phyloP scores from a whole-genome alignment of 1,284 basidiomycete species.

The Cutaneotrichosporon cutaneum region DNA sequence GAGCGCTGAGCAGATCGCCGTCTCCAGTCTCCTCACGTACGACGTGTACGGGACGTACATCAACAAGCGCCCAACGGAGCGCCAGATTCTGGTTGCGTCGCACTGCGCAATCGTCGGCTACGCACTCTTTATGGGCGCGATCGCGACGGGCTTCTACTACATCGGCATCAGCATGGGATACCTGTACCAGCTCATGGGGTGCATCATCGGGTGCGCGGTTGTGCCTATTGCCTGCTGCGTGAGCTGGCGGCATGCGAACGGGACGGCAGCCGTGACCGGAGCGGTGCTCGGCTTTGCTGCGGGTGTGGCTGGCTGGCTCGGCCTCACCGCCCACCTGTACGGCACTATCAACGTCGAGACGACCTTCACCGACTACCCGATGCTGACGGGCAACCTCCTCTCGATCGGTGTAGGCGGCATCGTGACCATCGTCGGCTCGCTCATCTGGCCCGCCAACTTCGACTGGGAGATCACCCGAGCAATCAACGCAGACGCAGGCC shows the following conservation, averaged over 20 bases:
- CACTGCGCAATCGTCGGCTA: conserved; percentile 63
- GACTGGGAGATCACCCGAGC: conserved; percentile 74
- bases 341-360: conserved; percentile 68
- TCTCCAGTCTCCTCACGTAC: conserved; percentile 73
- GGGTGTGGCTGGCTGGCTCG: conserved; percentile 77
- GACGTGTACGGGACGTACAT: conserved; percentile 66
- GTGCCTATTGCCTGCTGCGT: conserved; percentile 80
- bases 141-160: conserved; percentile 82
- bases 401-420: conserved; percentile 79
- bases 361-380: conserved; percentile 63
- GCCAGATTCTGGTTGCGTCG: conserved; percentile 61
- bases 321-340: conserved; percentile 71
- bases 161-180: conserved; percentile 78
- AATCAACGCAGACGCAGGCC: conserved; percentile 58
- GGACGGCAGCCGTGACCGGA: conserved; percentile 71
- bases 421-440: conserved; percentile 64
- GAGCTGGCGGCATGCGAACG: conserved; percentile 80
- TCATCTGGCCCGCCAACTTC: conserved; percentile 72
- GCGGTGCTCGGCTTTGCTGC: conserved; percentile 67
- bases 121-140: conserved; percentile 73
- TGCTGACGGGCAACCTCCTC: conserved; percentile 79
- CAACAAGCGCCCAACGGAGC: conserved; percentile 61
- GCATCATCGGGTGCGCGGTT: conserved; percentile 73
- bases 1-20: conserved; percentile 85
- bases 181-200: conserved; percentile 51